Conservation (phyloP, 2,329 filamentous ascomycete genomes). For the Cucurbitaria berberidis region DNA sequence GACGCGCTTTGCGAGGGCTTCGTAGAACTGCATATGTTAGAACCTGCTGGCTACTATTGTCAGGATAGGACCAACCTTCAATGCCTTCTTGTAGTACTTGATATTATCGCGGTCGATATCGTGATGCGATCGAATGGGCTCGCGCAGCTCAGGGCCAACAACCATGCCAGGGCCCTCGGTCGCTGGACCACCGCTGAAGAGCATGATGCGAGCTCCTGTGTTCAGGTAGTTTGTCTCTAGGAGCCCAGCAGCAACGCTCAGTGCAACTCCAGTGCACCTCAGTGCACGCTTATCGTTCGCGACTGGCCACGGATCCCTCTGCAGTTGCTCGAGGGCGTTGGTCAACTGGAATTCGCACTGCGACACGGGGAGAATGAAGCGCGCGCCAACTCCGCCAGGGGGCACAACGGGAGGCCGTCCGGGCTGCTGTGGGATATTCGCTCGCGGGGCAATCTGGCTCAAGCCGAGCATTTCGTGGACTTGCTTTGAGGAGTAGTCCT, state of each 20-base stretch:
- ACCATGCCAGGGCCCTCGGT: constrained; percentile 98
- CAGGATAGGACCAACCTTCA: constrained; percentile 69
- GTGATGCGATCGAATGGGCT: constrained; percentile 96
- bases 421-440: constrained; percentile 70
- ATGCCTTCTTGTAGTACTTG: constrained; percentile 99
- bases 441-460: constrained; percentile 72
- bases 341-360: constrained; percentile 98
- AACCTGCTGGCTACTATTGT: neutral
- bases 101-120: constrained; percentile 99
- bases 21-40: constrained; percentile 74
- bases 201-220: constrained; percentile 92
- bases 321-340: constrained; percentile 91
- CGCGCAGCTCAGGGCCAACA: constrained; percentile 91
- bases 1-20: constrained; percentile 88
- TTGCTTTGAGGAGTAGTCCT: constrained; percentile 97
- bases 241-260: constrained; percentile 90
- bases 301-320: constrained; percentile 97
- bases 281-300: constrained; percentile 89
- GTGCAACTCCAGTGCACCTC: constrained; percentile 93
- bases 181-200: constrained; percentile 92
- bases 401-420: constrained; percentile 69
- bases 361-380: constrained; percentile 92
- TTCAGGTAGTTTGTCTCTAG: constrained; percentile 96
- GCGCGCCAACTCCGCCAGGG: constrained; percentile 79
- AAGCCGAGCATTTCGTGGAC: constrained; percentile 99